Base-by-base conservation (phyloP, 441 rosid genomes). In the Aleurites moluccanus region DNA sequence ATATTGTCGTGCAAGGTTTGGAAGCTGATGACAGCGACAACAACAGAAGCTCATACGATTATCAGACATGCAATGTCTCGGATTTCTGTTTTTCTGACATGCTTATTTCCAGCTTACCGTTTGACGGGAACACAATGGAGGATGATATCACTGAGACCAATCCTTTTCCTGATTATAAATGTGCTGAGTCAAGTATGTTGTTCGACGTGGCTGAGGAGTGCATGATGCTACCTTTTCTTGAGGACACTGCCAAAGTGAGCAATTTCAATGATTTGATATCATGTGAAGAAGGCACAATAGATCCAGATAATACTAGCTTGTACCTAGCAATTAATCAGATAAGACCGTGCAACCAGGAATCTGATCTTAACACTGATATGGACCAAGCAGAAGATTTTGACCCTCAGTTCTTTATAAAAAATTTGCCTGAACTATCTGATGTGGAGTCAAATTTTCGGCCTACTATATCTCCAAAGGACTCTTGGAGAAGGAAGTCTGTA, bases 341-440 rank as follows among this genome's bases (percentile, higher is more conserved):
- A 78, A 87, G 78, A 78, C 79, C 95, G 9, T 82, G 83, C 77
- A 78, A 74, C 65, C 80, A 79, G 77, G 91, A 83, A 75, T 79
- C 84, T 72, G 91, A 83, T 81, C 77, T 82, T 72, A 84, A 76
- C 78, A 79, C 83, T 78, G 90, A 87, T 70, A 62, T 82, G 55
- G 92, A 87, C 64, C 91, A 80, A 79, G 82, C 82, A 23, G 96
- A 91, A 69, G 86, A 88, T 38, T 90, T 94, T 78, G 99, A 94
- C 67, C 97, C 97, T 56, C 97, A 90, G 75, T 84, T 85, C 15
- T 92, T 91, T 61, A 87, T 92, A 38, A 92, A 83, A 83, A 92
- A 83, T 81, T 80, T 91, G 80, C 96, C 96, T 27, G 99, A 94
- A 84, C 82, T 94, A 74, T 90, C 97, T 10, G 97, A 94, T 70